Evolutionary conservation across 2,329 filamentous ascomycete genomes (phyloP).

Genomic region (Thyridium curvatum): DNA sequence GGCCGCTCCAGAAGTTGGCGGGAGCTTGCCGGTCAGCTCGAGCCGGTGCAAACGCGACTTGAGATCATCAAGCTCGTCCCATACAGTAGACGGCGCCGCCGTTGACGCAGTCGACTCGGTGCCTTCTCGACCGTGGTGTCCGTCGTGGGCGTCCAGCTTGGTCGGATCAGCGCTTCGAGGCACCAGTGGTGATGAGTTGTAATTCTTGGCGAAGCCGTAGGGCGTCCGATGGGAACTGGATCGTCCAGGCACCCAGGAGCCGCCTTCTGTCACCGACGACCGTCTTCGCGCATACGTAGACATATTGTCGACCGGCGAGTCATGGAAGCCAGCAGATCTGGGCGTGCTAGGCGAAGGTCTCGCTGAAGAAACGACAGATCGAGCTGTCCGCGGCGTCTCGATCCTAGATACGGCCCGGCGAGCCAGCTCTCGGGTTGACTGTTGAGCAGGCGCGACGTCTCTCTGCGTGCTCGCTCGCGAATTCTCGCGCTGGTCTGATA

Average conservation of each 20-base stretch:
- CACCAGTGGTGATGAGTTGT: constrained; percentile 56
- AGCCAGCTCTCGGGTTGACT: constrained; percentile 32
- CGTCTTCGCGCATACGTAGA: constrained; percentile 26
- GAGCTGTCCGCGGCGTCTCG: constrained; percentile 32
- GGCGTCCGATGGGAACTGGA: constrained; percentile 36
- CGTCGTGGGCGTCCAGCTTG: constrained; percentile 30
- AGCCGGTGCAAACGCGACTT: constrained; percentile 89
- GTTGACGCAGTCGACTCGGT: constrained; percentile 86
- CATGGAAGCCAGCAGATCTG: constrained; percentile 40
- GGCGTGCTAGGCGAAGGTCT: constrained; percentile 41
- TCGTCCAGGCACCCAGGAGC: constrained; percentile 31
- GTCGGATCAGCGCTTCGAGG: constrained; percentile 32
- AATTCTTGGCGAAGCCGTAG: constrained; percentile 35
- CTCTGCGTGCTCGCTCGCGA: constrained; percentile 28
- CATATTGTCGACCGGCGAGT: constrained; percentile 23
- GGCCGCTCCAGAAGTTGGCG: constrained; percentile 73
- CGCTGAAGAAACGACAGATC: constrained; percentile 18
- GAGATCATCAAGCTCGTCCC: constrained; percentile 94
- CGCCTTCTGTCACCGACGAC: constrained; percentile 43
- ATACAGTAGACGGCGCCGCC: constrained; percentile 85
- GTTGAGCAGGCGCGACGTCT: constrained; percentile 35
- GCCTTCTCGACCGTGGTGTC: constrained; percentile 46
- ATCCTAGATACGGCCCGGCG: constrained; percentile 38
- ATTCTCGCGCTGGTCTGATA: constrained; percentile 51
- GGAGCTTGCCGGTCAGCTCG: constrained; percentile 83